Percentiles rank a stretch among this genome's conserved stretches.
phyloP scores from a whole-genome alignment of 352 stramenopile species.

The Peronospora tabacina region DNA sequence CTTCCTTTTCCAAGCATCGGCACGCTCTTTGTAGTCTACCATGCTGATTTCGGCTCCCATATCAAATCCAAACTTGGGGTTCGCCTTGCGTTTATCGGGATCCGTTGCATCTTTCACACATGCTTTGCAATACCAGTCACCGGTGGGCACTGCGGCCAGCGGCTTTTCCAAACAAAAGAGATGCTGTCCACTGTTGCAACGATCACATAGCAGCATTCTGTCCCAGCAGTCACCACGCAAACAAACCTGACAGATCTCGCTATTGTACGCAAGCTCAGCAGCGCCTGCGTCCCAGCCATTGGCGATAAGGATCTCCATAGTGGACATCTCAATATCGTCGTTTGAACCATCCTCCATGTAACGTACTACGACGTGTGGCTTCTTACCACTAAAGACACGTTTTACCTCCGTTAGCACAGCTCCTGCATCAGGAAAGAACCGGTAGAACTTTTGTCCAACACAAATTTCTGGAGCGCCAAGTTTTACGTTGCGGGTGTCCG shows the following conservation, averaged over 20 bases:
- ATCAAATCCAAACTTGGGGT: slow-evolving; percentile 78
- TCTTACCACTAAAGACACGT: slow-evolving; percentile 71
- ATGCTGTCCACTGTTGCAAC: slow-evolving; percentile 76
- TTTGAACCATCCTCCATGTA: slow-evolving; percentile 52
- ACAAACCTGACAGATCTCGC: slow-evolving; percentile 79
- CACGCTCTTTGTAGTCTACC: slow-evolving; percentile 74
- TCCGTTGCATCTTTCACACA: slow-evolving; percentile 58
- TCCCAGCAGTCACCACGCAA: slow-evolving; percentile 76
- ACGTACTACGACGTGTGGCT: slow-evolving; percentile 58
- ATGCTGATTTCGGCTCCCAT: slow-evolving; percentile 78
- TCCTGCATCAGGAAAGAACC: slow-evolving; percentile 52
- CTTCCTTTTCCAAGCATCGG: slow-evolving; percentile 67
- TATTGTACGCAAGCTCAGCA: slow-evolving; percentile 68
- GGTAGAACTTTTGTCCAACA: slow-evolving; percentile 65
- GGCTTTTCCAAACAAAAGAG: slow-evolving; percentile 68
- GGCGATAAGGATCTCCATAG: slow-evolving; percentile 71
- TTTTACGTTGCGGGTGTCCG: slow-evolving; percentile 37
- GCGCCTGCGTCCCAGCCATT: slow-evolving; percentile 68
- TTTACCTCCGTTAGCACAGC: slow-evolving; percentile 61
- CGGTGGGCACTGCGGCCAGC: slow-evolving; percentile 43
- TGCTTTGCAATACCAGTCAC: slow-evolving; percentile 74
- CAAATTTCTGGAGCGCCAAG: slow-evolving; percentile 48
- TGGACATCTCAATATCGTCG: slow-evolving; percentile 53
- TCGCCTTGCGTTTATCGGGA: slow-evolving; percentile 30
- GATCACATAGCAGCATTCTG: slow-evolving; percentile 71